Evolutionary conservation across 2,329 filamentous ascomycete species (phyloP), one percentile per base, ranked within the genome.

Genomic region (Emergomyces pasteurianus): DNA sequence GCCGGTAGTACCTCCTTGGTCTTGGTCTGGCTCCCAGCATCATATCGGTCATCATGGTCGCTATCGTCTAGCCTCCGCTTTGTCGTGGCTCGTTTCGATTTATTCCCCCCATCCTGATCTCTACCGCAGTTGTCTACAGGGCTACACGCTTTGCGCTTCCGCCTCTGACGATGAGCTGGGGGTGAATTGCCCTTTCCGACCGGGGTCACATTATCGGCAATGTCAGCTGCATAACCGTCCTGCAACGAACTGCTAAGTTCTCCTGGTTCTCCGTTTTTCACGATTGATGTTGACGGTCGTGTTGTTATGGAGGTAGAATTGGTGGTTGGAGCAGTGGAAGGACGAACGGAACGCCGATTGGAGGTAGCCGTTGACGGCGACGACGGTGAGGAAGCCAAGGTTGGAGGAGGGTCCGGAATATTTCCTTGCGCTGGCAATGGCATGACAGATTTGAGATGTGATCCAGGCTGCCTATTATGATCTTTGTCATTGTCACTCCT

Each of bases 71-170:
- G 10, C 52, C 31, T 59, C 34, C 8, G 18, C 47, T 18, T 43
- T 2, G 58, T 59, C 43, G 58, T 18, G 8, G 26, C 43, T 52
- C 58, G 46, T 28, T 53, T 54, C 31, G 58, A 52, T 40, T 34
- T 54, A 10, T n/a, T 43, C 34, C 43, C 42, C 31, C 50, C 38
- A 42, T 21, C 49, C 6, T 12, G 23, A 23, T 46, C 36, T 54
- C 31, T 31, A 28, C 55, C 38, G 9, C 36, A 21, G 26, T 36
- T 55, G 3, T 46, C 36, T 26, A 55, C 50, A 34, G 58, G 42
- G 10, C 28, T 46, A 2, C 50, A 60, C 18, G 58, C 58, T 38
- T 60, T 60, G 23, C 58, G 58, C 55, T 60, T 60, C 58, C 23
- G 36, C 18, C 40, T 23, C 36, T 40, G 52, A n/a, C 12, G 34